phyloP scores from a whole-genome alignment of 1,284 basidiomycete genomes.

The Athelia sp. region DNA sequence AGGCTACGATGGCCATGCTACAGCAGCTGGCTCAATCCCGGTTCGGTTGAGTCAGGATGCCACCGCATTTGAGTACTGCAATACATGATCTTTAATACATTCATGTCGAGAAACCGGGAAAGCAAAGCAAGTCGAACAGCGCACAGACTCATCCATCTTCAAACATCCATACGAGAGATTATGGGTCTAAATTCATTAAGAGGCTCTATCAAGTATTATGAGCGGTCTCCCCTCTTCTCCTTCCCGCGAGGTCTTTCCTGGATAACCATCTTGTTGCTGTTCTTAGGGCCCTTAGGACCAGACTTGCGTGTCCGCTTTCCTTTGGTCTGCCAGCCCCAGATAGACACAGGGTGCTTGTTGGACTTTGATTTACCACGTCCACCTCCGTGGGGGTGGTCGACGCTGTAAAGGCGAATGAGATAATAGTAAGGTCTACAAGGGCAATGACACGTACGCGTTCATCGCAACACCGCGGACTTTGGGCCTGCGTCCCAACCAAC shows the following conservation, averaged over 20 bases:
- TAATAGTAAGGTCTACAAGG: slow-evolving; percentile 1
- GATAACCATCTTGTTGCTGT: slow-evolving; percentile 94
- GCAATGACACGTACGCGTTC: slow-evolving; percentile 72
- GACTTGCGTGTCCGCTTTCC: slow-evolving; percentile 92
- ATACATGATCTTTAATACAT: too few species aligned
- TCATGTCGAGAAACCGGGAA: too few species aligned
- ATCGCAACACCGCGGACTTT: slow-evolving; percentile 95
- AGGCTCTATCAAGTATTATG: not conserved
- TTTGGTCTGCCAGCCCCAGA: slow-evolving; percentile 91
- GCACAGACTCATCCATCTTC: too few species aligned
- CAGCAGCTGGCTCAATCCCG: slow-evolving; percentile 71
- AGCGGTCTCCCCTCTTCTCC: slow-evolving; percentile 45
- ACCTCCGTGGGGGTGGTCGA: slow-evolving; percentile 97
- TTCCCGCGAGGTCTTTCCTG: slow-evolving; percentile 84
- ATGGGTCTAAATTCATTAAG: too few species aligned
- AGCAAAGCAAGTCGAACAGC: too few species aligned
- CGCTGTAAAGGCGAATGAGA: slow-evolving; percentile 33
- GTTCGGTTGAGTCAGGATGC: slow-evolving; percentile 47
- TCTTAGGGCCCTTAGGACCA: slow-evolving; percentile 78
- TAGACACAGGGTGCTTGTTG: slow-evolving; percentile 87
- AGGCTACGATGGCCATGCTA: slow-evolving; percentile 82
- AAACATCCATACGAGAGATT: too few species aligned
- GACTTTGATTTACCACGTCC: slow-evolving; percentile 98
- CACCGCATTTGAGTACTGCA: not conserved
- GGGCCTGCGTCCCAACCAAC: slow-evolving; percentile 88